Evolutionary conservation across 352 stramenopile species (phyloP), one percentile per base, ranked within the genome.

Genomic region (Pythium sukuiense): DNA sequence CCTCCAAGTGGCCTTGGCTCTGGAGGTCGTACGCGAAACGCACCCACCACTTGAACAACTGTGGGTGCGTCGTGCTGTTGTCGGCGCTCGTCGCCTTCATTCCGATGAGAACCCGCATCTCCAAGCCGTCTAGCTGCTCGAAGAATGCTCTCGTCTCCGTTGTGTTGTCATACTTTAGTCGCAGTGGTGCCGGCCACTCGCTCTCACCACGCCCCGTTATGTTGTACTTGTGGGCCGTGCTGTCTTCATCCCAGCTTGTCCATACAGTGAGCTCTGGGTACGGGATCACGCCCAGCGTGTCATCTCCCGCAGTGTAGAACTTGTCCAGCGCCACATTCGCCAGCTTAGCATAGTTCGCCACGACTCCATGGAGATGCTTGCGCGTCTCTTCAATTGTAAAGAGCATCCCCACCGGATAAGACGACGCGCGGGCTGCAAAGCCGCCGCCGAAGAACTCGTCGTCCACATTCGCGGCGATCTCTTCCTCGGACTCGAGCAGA

Each of bases 361-460:
- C 60, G 1, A 72, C 83, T 11, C 79, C 77, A 45, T 93, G 85
- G 59, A 91, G n/a, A 53, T 93, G 85, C 58, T 80, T 70, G 8
- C 79, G 73, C 35, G 80, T 89, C 65, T 92, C 81, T 1, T 88
- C 50, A 29, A 90, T 87, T 14, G 85, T 93, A 57, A 91, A 93
- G 3, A 92, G 72, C 62, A 85, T 70, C 18, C 81, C 83, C 0
- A 90, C 81, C 6, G 83, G 81, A 48, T 80, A 69, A 56, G 81
- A 76, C 35, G 83, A 92, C 33, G 79, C 72, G 3, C 80, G 71
- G 8, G 72, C 77, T 3, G 74, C 74, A 46, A 88, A 88, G 0
- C 77, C 83, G 11, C 72, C 66, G 64, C 57, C 49, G 56, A 92
- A 86, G 64, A 86, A 82, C 59, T 89, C 81, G 50, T 88, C 78